Percentiles rank a stretch among this genome's conserved stretches.
phyloP scores from a whole-genome alignment of 2,329 filamentous ascomycete genomes.

The Lasiodiplodia sp. region DNA sequence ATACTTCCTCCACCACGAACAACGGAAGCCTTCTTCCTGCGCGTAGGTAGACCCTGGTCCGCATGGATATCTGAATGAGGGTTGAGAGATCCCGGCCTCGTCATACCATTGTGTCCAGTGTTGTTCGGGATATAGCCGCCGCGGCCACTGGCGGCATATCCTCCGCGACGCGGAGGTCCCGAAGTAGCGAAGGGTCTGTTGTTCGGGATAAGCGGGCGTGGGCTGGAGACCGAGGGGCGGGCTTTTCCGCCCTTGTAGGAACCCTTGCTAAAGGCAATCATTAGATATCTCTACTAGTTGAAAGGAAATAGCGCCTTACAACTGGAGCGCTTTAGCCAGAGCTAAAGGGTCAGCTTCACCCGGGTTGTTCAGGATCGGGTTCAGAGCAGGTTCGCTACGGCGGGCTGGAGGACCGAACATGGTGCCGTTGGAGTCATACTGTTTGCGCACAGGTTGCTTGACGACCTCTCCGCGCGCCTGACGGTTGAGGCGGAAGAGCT shows the following conservation, averaged over 20 bases:
- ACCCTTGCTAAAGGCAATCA: slow-evolving; percentile 5
- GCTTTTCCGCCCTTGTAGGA: background rate
- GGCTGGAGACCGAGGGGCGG: background rate
- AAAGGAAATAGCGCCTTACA: background rate
- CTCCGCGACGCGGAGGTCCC: background rate
- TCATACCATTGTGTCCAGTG: background rate
- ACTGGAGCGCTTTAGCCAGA: slow-evolving; percentile 10
- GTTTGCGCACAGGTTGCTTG: background rate
- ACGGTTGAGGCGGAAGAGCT: slow-evolving; percentile 26
- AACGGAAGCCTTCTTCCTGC: background rate
- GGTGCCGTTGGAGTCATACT: background rate
- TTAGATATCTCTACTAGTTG: background rate
- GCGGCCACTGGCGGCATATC: background rate
- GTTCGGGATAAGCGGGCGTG: background rate
- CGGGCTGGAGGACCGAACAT: background rate
- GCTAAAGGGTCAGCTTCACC: background rate
- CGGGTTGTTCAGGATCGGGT: background rate
- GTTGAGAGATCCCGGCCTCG: background rate
- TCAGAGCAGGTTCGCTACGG: background rate
- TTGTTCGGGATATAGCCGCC: background rate
- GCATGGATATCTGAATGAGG: slow-evolving; percentile 23
- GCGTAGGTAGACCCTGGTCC: background rate
- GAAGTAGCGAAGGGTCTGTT: background rate
- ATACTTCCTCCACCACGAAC: background rate
- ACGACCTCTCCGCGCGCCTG: slow-evolving; percentile 10